phyloP scores from a whole-genome alignment of 768 basidiomycete genomes.

The Clavulina sp. region DNA sequence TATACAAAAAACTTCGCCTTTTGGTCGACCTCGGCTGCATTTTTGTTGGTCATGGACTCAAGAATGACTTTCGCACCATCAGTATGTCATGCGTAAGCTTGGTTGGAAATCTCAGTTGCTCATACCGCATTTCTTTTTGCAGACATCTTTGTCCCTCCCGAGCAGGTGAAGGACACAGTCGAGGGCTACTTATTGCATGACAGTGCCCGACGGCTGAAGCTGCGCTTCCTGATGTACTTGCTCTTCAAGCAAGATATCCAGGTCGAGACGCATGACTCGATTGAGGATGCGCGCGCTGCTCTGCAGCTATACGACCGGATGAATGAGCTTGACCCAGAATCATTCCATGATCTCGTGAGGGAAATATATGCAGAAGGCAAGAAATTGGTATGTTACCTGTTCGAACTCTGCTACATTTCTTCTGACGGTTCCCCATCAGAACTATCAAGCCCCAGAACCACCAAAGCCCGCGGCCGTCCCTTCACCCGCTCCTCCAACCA shows the following conservation, averaged over 20 bases:
- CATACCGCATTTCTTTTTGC: not conserved
- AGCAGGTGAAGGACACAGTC: constrained; percentile 93
- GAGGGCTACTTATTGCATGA: constrained; percentile 78
- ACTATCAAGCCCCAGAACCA: too few species aligned
- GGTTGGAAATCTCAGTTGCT: not conserved
- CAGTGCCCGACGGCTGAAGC: constrained; percentile 73
- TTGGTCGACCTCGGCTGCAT: constrained; percentile 90
- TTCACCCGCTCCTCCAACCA: too few species aligned
- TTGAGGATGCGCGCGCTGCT: constrained; percentile 86
- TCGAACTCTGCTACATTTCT: not conserved
- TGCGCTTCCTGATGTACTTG: constrained; percentile 89
- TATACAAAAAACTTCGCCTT: constrained; percentile 90
- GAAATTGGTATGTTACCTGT: constrained; percentile 38
- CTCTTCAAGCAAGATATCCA: constrained; percentile 86
- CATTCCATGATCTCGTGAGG: constrained; percentile 78
- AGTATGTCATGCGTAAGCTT: constrained; percentile 35
- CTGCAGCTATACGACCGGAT: constrained; percentile 69
- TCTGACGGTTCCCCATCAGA: not conserved
- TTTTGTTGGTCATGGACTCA: constrained; percentile 92
- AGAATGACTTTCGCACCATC: constrained; percentile 96
- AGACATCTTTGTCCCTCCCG: constrained; percentile 94
- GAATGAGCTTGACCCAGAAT: too few species aligned
- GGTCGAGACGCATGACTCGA: constrained; percentile 91
- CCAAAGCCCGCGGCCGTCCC: too few species aligned
- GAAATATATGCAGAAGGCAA: constrained; percentile 64